These are phyloP conservation scores for Tricholoma furcatifolium DNA, from an alignment of 768 basidiomycete species.

Conservation along the genomic window DNA sequence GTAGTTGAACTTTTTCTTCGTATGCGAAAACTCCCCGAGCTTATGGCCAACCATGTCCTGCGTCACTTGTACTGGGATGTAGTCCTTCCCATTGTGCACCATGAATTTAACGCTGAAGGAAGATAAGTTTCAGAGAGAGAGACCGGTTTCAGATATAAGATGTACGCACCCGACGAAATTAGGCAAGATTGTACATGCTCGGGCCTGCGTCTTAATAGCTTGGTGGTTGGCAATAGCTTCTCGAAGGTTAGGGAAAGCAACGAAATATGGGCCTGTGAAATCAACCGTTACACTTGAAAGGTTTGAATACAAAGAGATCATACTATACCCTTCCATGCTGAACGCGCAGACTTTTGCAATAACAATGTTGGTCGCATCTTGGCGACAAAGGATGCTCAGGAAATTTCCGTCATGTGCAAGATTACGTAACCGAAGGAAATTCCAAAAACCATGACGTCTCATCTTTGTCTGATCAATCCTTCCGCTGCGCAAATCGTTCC, in stretches of 20 bases:
- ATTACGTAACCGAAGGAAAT: too few species aligned
- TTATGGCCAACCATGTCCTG: slow-evolving; percentile 99
- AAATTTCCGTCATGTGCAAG: too few species aligned
- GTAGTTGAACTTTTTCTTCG: slow-evolving; percentile 83
- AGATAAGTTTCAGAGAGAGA: background rate
- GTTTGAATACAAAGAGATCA: background rate
- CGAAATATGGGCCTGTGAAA: slow-evolving; percentile 84
- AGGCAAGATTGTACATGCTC: slow-evolving; percentile 90
- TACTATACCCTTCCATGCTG: slow-evolving; percentile 79
- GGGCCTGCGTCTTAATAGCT: slow-evolving; percentile 86
- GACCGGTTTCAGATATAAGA: background rate
- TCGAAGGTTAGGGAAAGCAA: slow-evolving; percentile 85
- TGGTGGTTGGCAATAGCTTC: slow-evolving; percentile 78
- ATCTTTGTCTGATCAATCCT: too few species aligned
- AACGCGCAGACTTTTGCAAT: slow-evolving; percentile 61
- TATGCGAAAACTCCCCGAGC: slow-evolving; percentile 90
- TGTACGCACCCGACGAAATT: slow-evolving; percentile 87
- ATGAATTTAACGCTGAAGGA: slow-evolving; percentile 71
- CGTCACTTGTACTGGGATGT: slow-evolving; percentile 80
- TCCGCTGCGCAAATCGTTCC: too few species aligned
- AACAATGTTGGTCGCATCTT: slow-evolving; percentile 64
- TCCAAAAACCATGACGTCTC: too few species aligned
- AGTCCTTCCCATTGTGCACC: slow-evolving; percentile 94
- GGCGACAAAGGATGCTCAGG: background rate
- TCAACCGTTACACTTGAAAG: background rate